Evolutionary conservation across 2,329 filamentous ascomycete genomes (phyloP).

Genomic region (Clonostachys rhizophaga): DNA sequence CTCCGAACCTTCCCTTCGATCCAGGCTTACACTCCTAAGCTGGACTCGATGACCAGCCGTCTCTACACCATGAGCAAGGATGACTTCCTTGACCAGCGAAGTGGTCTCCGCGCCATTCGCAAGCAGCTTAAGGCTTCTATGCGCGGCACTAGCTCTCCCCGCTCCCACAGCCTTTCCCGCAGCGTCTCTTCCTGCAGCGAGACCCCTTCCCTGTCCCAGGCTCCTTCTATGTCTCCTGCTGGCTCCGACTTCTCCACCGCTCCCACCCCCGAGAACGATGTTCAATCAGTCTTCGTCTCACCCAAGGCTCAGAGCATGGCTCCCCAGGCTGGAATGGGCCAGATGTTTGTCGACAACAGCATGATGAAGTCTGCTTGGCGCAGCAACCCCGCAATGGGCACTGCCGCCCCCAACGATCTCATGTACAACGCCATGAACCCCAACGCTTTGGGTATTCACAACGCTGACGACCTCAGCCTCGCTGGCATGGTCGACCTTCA

Average conservation of each 20-base stretch:
- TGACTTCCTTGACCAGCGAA: constrained; percentile 17
- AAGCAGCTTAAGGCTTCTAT: constrained; percentile 20
- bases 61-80: constrained; percentile 18
- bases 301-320: constrained; percentile 3
- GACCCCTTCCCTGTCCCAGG: background rate
- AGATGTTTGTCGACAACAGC: constrained; percentile 7
- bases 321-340: constrained; percentile 7
- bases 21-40: constrained; percentile 12
- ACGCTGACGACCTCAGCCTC: constrained; percentile 12
- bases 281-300: constrained; percentile 2
- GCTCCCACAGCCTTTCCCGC: background rate
- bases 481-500: constrained; percentile 14
- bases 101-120: constrained; percentile 11
- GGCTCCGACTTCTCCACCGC: background rate
- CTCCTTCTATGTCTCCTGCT: background rate
- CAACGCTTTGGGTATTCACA: constrained; percentile 7
- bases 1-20: constrained; percentile 11
- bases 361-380: constrained; percentile 12
- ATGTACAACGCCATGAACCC: constrained; percentile 12
- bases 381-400: background rate
- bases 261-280: constrained; percentile 1
- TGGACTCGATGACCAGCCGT: constrained; percentile 13
- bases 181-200: constrained; percentile 2
- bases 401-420: constrained; percentile 9
- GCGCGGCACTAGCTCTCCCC: constrained; percentile 4